Base-by-base conservation (phyloP, 768 basidiomycete species). In the Rhizopogon salebrosus region DNA sequence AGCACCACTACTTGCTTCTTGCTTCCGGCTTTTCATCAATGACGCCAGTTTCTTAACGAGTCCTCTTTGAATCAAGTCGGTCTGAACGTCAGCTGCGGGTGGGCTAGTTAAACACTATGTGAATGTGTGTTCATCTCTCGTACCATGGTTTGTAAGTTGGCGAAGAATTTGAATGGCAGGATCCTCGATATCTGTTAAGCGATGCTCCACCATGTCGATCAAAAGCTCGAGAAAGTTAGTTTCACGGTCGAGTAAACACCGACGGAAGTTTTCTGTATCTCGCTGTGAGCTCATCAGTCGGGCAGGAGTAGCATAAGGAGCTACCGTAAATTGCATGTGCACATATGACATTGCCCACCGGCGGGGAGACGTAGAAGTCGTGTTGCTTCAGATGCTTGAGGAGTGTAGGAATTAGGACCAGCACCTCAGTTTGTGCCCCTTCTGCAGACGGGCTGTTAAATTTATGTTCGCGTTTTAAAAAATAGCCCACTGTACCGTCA, bases 181-280 rank as follows among this genome's bases (percentile, higher is more conserved):
- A n/a, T 53, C 48, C 43, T 53, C 48, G 3, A 53, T 51, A 26
- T 51, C 46, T 23, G 52, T 37, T 2, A 50, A 36, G 26, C 52
- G 52, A 39, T 53, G 23, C 22, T 51, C 36, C 49, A 50, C 34
- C 52, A 53, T 53, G 16, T 53, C 16, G 48, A 53, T 5, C 16
- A 53, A 10, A 35, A 51, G 45, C 14, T 8, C 22, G 5, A 38
- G 16, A 18, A 38, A 53, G 16, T 13, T 23, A 39, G 7, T 39
- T 37, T 37, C 34, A 27, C 18, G 13, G 2, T 22, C 18, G 7
- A 24, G 18, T 10, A 53, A 38, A 24, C 0, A 9, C n/a, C 27
- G 13, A 6, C 52, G 52, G 24, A 53, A 37, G 2, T 3, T 6
- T 2, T 23, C 52, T 53, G 20, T 2, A 52, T 23, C 6, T 11